phyloP scores from a whole-genome alignment of 768 basidiomycete species.

The Rhizopogon sp. region DNA sequence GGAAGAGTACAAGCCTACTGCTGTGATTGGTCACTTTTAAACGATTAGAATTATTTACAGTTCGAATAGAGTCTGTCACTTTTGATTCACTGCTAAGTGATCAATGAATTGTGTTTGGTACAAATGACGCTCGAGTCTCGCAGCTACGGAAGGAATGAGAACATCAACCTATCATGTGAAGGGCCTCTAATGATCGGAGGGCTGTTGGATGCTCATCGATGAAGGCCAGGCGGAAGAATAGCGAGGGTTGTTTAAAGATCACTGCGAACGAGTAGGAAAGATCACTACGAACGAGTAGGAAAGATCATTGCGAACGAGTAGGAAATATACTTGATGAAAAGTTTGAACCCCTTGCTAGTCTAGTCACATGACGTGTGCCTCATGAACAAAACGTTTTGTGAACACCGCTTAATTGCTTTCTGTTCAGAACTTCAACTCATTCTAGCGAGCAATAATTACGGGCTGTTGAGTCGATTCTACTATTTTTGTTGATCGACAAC shows the following conservation, averaged over 20 bases:
- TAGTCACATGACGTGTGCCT: neutral
- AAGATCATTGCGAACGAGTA: too few relatives aligned
- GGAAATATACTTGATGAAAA: too few relatives aligned
- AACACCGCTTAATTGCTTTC: neutral
- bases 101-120: neutral
- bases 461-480: neutral
- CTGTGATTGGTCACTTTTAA: conserved; percentile 34
- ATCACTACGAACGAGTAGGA: too few relatives aligned
- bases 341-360: neutral
- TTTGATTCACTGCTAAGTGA: neutral
- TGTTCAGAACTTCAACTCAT: neutral
- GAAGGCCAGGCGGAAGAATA: too few relatives aligned
- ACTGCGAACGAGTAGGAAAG: too few relatives aligned
- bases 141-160: neutral
- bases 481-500: neutral
- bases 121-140: neutral
- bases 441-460: too few relatives aligned
- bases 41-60: too few relatives aligned
- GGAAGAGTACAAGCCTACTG: conserved; percentile 37
- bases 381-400: too few relatives aligned
- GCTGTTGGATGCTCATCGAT: too few relatives aligned
- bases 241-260: too few relatives aligned
- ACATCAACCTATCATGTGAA: too few relatives aligned
- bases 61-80: neutral
- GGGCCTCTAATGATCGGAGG: too few relatives aligned